Base-by-base conservation (phyloP, 768 basidiomycete genomes). In the Baorangia bicolor region DNA sequence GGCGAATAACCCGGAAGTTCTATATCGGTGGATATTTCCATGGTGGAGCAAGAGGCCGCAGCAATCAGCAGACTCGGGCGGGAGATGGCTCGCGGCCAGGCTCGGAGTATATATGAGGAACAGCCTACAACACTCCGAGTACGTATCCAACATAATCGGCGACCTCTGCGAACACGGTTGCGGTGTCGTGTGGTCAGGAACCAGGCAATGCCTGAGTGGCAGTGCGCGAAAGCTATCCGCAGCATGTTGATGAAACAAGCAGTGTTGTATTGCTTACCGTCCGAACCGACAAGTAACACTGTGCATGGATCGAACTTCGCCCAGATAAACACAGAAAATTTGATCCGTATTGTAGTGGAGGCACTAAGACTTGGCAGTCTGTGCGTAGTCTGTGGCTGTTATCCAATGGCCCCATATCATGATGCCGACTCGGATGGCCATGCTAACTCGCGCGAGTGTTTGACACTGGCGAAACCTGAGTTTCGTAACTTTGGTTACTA, bases 1-100 rank as follows among this genome's bases (percentile, higher is more conserved):
- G 81, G 76, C 0, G 83, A 76, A 64, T 88, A 88, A 7, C 65
- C 66, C 20, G 87, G 84, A 31, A 84, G 59, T 27, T 52, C 58
- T 51, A 56, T 50, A 31, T 51, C 43, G 10, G 56, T 45, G 40
- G 39, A 27, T 12, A 23, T 44, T 45, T 59, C 67, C 62, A 66
- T 62, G 28, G 57, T 50, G 11, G 44, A 59, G 31, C 23, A 18
- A 56, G 51, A 42, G 47, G 34, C 35, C 37, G 39, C 18, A 39
- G 44, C 13, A 45, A 42, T 55, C 30, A 46, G 23, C 35, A 49
- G 43, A 33, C 40, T 40, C 30, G 25, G 31, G 45, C 47, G 33
- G n/a, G 41, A 52, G 25, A 21, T 18, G 18, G 49, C 43, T 49
- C 28, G 44, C 51, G 56, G 46, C 20, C 23, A 25, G 20, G 23